phyloP scores from a whole-genome alignment of 129 eudicot species.

The Arctium lappa region DNA sequence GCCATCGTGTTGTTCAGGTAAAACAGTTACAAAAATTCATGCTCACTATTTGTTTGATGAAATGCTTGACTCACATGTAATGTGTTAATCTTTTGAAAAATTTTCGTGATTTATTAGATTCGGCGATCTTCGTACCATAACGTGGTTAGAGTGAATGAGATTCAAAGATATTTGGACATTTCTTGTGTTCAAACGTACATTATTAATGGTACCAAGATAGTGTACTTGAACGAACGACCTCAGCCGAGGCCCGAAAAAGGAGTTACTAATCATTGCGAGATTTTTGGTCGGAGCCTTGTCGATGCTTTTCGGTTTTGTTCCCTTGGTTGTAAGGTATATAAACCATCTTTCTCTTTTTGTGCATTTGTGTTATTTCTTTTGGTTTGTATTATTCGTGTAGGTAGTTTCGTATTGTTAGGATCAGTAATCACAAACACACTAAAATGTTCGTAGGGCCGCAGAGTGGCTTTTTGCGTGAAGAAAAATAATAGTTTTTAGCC shows the following conservation, averaged over 20 bases:
- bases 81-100: neutral
- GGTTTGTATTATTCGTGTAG: neutral
- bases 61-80: slow-evolving; percentile 4
- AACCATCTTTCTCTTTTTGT: neutral
- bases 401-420: neutral
- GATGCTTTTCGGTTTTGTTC: slow-evolving; percentile 61
- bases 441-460: neutral
- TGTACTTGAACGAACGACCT: slow-evolving; percentile 56
- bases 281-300: slow-evolving; percentile 45
- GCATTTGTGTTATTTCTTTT: slow-evolving; percentile 3
- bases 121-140: slow-evolving; percentile 56
- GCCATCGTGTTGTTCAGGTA: slow-evolving; percentile 60
- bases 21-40: neutral
- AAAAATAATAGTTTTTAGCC: no score
- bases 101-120: slow-evolving; percentile 29
- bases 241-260: slow-evolving; percentile 56
- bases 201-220: slow-evolving; percentile 54
- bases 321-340: slow-evolving; percentile 56
- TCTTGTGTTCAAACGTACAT: slow-evolving; percentile 61
- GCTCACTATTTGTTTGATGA: slow-evolving; percentile 17
- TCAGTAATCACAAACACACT: neutral
- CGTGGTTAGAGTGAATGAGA: slow-evolving; percentile 64
- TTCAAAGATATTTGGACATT: slow-evolving; percentile 50
- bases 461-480: no score
- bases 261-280: slow-evolving; percentile 46